Evolutionary conservation across 2,329 filamentous ascomycete genomes (phyloP).

Genomic region (Neurospora crassa): DNA sequence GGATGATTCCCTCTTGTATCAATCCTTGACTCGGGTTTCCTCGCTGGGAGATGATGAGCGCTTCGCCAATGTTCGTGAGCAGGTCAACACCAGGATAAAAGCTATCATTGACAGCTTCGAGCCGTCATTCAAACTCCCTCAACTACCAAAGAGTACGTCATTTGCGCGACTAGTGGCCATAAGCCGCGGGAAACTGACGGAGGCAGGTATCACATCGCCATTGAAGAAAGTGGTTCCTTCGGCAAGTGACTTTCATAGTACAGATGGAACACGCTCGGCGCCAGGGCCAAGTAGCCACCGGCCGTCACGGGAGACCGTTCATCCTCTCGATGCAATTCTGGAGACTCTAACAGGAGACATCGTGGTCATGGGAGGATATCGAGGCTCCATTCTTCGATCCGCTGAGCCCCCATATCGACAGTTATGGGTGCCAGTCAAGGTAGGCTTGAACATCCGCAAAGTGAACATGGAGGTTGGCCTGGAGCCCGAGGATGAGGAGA

Average conservation of each 20-base stretch:
- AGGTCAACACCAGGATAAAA: constrained; percentile 82
- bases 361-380: constrained; percentile 81
- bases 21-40: constrained; percentile 66
- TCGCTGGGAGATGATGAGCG: constrained; percentile 76
- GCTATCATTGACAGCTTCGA: constrained; percentile 86
- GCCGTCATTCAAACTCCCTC: constrained; percentile 65
- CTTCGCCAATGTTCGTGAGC: constrained; percentile 71
- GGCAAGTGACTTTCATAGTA: not conserved
- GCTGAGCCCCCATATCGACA: constrained; percentile 76
- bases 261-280: constrained; percentile 5
- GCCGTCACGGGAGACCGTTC: constrained; percentile 14
- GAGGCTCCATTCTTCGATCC: constrained; percentile 81
- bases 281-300: constrained; percentile 15
- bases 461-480: constrained; percentile 85
- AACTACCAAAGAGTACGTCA: constrained; percentile 35
- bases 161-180: not conserved
- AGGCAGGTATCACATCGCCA: constrained; percentile 19
- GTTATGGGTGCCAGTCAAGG: constrained; percentile 88
- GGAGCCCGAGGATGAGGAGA: constrained; percentile 70
- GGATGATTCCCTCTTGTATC: constrained; percentile 70
- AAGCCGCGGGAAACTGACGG: constrained; percentile 7
- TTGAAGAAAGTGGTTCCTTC: constrained; percentile 16
- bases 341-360: constrained; percentile 71
- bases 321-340: constrained; percentile 44
- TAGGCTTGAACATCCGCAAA: constrained; percentile 83